phyloP scores from a whole-genome alignment of 441 rosid genomes.

The Syzygium malaccense region DNA sequence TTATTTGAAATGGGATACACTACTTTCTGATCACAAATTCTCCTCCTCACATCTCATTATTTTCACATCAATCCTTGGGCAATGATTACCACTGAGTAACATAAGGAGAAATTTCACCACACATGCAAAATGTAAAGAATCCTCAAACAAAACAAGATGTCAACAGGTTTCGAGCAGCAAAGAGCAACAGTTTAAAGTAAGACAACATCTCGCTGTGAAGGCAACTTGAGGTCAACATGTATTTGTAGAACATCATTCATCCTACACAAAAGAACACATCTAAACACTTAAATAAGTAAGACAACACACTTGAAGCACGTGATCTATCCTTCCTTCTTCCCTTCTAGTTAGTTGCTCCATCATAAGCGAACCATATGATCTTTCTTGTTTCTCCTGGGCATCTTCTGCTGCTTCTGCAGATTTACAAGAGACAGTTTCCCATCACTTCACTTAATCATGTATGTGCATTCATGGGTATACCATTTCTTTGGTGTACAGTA shows the following conservation, averaged over 20 bases:
- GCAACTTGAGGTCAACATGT: neutral
- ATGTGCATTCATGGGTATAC: neutral
- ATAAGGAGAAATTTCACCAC: neutral
- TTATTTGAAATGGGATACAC: neutral
- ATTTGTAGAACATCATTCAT: neutral
- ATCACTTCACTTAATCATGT: neutral
- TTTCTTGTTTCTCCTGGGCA: conserved; percentile 40
- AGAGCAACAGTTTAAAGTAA: neutral
- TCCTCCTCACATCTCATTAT: neutral
- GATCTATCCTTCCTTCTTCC: conserved; percentile 80
- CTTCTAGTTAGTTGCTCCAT: conserved; percentile 77
- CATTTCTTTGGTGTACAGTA: conserved; percentile 10
- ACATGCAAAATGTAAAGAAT: neutral
- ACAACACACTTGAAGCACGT: conserved; percentile 72
- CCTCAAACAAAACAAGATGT: neutral
- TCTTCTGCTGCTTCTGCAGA: conserved; percentile 38
- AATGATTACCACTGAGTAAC: neutral
- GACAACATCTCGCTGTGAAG: neutral
- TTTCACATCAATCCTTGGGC: neutral
- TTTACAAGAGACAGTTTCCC: neutral
- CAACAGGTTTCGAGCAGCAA: neutral
- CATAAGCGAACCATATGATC: conserved; percentile 75
- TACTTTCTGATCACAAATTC: neutral
- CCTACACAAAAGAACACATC: neutral
- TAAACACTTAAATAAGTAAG: neutral